phyloP scores from a whole-genome alignment of 805 yeast genomes.

The Wickerhamiella hasegawae region DNA sequence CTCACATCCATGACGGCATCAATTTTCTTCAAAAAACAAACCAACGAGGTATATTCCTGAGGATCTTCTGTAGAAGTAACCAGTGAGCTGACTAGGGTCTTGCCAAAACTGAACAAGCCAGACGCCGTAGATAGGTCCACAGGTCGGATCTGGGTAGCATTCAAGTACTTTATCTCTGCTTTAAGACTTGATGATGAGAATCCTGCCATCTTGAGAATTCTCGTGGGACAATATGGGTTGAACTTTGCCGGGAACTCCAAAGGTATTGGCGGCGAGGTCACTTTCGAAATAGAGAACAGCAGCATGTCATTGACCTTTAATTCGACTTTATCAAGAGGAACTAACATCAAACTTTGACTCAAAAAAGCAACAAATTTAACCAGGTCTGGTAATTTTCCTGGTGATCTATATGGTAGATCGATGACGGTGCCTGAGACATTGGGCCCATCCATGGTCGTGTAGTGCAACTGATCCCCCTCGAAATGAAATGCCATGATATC shows the following conservation, averaged over 20 bases:
- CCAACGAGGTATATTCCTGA: slow-evolving; percentile 17
- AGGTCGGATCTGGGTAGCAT: slow-evolving; percentile 21
- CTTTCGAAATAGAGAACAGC: slow-evolving; percentile 18
- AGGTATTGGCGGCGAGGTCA: slow-evolving; percentile 10
- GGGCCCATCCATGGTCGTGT: slow-evolving; percentile 14
- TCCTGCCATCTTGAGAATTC: slow-evolving; percentile 13
- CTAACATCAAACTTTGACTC: slow-evolving; percentile 24
- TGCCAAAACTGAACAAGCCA: slow-evolving; percentile 19
- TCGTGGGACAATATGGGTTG: slow-evolving; percentile 14
- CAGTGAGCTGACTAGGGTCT: slow-evolving; percentile 17
- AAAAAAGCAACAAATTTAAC: slow-evolving; percentile 23
- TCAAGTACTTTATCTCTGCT: slow-evolving; percentile 18
- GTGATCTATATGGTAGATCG: slow-evolving; percentile 22
- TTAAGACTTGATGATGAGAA: neutral
- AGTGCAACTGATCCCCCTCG: slow-evolving; percentile 24
- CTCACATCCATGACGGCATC: slow-evolving; percentile 20
- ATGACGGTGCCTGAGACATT: slow-evolving; percentile 22
- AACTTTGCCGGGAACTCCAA: slow-evolving; percentile 15
- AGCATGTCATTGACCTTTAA: slow-evolving; percentile 17
- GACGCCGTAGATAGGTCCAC: slow-evolving; percentile 8
- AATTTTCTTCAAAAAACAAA: slow-evolving; percentile 18
- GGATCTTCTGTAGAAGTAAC: slow-evolving; percentile 19
- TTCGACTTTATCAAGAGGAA: slow-evolving; percentile 18
- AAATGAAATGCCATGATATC: slow-evolving; percentile 24
- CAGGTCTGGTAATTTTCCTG: slow-evolving; percentile 20